Percentiles rank a stretch among this genome's conserved stretches.
Evolutionary conservation across 2,329 filamentous ascomycete species (phyloP).

Genomic region (Pestalotiopsis sp.): DNA sequence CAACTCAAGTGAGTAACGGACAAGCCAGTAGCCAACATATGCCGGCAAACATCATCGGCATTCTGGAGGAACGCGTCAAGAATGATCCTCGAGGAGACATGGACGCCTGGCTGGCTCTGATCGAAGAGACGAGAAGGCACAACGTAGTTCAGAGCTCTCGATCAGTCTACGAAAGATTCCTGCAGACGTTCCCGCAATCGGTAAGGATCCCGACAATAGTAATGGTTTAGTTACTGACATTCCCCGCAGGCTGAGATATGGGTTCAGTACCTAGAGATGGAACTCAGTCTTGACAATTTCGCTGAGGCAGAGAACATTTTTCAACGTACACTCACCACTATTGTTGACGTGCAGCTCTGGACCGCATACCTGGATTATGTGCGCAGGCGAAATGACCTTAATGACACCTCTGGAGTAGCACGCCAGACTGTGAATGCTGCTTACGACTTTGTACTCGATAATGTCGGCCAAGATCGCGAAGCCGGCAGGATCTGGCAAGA

Average conservation of each 20-base stretch:
- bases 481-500: constrained; percentile 91
- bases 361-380: constrained; percentile 94
- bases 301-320: constrained; percentile 82
- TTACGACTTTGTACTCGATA: constrained; percentile 90
- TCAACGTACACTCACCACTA: constrained; percentile 73
- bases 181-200: constrained; percentile 85
- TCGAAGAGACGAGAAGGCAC: constrained; percentile 80
- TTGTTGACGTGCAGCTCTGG: constrained; percentile 87
- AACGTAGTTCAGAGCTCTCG: constrained; percentile 83
- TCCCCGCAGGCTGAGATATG: constrained; percentile 81
- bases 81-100: constrained; percentile 92
- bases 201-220: constrained; percentile 60
- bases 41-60: constrained; percentile 73
- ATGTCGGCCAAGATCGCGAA: constrained; percentile 89
- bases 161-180: constrained; percentile 80
- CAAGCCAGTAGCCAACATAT: constrained; percentile 14
- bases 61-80: constrained; percentile 87
- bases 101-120: constrained; percentile 87
- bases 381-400: constrained; percentile 86
- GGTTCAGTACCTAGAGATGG: constrained; percentile 87
- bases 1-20: constrained; percentile 18
- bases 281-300: constrained; percentile 84
- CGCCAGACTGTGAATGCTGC: constrained; percentile 80
- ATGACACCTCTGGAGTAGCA: constrained; percentile 75
- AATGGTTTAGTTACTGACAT: constrained; percentile 22